Base-by-base conservation (phyloP, 164 flowering plant genomes). In the Aristolochia contorta region DNA sequence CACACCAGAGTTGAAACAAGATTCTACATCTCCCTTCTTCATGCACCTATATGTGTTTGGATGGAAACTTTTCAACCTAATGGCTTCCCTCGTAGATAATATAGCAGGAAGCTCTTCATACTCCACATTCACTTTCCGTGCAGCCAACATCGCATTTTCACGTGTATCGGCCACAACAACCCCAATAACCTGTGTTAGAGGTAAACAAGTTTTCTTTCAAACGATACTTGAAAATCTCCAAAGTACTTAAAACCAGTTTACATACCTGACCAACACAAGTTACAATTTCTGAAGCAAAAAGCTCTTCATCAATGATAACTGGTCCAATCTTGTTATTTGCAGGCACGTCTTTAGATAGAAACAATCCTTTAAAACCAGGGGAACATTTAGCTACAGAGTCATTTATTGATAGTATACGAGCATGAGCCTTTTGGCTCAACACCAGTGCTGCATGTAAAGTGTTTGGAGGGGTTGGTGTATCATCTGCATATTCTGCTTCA, bases 241-340 rank as follows among this genome's bases (percentile, higher is more conserved):
- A 59, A 41, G 25, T 22, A 33, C 24, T 47, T n/a, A n/a, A 43
- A 21, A 4, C 6, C 25, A 53, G 16, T 37, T 37, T 37, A 3
- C 22, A 60, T 71, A 89, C 98, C 96, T 92, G 98, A 27, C 98
- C 98, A 46, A 90, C 98, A 72, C 89, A 89, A 66, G 97, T 89
- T 59, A 93, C 97, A 71, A 69, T 41, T 48, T 83, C 75, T 47
- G 96, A 65, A 67, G 97, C 97, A 80, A 87, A 87, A 63, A 90
- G 71, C 64, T 89, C 97, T 70, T 93, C 98, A 59, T 93, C 98
- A 19, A 57, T 12, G 70, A 89, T 58, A 51, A 78, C 77, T 27
- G 97, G 82, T 32, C 98, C 98, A 69, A 81, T 73, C 12, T 33
- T 57, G 67, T 87, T 87, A 61, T 67, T 65, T 54, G 87, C 94